Evolutionary conservation across 2,329 filamentous ascomycete species (phyloP).

Genomic region (Leptoxyphium fumago): DNA sequence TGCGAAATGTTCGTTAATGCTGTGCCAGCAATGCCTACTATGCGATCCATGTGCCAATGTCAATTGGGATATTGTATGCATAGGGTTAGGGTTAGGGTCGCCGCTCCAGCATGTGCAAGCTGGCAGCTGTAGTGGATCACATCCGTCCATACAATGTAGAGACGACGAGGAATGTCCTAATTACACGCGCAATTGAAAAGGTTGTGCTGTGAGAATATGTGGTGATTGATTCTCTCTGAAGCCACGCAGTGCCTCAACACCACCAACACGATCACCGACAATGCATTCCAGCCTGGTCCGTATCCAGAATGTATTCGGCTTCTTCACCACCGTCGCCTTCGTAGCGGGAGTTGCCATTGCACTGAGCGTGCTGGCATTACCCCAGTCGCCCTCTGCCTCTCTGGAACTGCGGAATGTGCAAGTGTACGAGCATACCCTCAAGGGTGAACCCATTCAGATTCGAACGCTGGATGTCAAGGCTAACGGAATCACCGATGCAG

Average conservation of each 20-base stretch:
- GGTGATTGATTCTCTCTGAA: not conserved
- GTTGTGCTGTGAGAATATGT: too few relatives aligned
- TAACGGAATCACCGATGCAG: slow-evolving; percentile 29
- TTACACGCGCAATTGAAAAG: too few relatives aligned
- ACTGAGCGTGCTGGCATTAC: slow-evolving; percentile 56
- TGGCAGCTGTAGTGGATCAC: too few relatives aligned
- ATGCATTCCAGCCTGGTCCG: slow-evolving; percentile 87
- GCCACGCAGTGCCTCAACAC: not conserved
- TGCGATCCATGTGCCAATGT: too few relatives aligned
- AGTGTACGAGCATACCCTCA: slow-evolving; percentile 46
- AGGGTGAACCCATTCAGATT: not conserved
- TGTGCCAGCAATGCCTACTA: too few relatives aligned
- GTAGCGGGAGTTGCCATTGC: slow-evolving; percentile 67
- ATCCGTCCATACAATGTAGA: too few relatives aligned
- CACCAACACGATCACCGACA: slow-evolving; percentile 15
- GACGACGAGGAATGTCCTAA: too few relatives aligned
- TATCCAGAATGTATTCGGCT: slow-evolving; percentile 85
- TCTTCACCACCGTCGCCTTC: slow-evolving; percentile 91
- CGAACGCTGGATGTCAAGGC: not conserved
- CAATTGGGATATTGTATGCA: too few relatives aligned
- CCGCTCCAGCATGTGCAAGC: too few relatives aligned
- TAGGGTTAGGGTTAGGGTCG: too few relatives aligned
- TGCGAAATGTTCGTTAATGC: too few relatives aligned
- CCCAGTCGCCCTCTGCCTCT: slow-evolving; percentile 51
- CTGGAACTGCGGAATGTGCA: slow-evolving; percentile 63